Conservation (phyloP, 1,284 basidiomycete genomes). For the Agroathelia rolfsii region DNA sequence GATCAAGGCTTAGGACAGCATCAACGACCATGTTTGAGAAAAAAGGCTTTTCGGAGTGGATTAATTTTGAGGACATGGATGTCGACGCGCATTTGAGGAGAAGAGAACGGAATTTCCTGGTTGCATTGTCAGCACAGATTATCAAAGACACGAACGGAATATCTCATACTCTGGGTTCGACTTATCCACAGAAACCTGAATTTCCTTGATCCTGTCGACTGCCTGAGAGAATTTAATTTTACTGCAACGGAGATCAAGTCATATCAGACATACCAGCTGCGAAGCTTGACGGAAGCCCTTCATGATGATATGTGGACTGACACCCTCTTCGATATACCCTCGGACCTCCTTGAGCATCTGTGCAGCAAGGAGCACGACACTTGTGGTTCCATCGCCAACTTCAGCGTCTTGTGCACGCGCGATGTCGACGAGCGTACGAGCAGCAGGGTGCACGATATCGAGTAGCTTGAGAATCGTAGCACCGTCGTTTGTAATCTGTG, state of each 20-base stretch:
- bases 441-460: constrained; percentile 96
- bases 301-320: constrained; percentile 96
- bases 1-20: constrained; percentile 88
- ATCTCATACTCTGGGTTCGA: constrained; percentile 73
- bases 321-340: constrained; percentile 92
- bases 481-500: constrained; percentile 98
- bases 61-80: constrained; percentile 99
- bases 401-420: constrained; percentile 97
- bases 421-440: constrained; percentile 93
- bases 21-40: constrained; percentile 99
- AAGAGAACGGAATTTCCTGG: constrained; percentile 85
- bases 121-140: constrained; percentile 3
- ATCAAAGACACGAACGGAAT: constrained; percentile 1
- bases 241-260: constrained; percentile 11
- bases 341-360: constrained; percentile 93
- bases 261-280: constrained; percentile 55
- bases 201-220: constrained; percentile 77
- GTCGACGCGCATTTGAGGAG: constrained; percentile 96
- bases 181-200: constrained; percentile 89
- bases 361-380: constrained; percentile 88
- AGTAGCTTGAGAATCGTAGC: constrained; percentile 96
- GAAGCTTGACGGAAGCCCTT: constrained; percentile 90
- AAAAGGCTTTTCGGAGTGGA: constrained; percentile 98
- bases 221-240: constrained; percentile 42
- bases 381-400: constrained; percentile 97